phyloP scores from a whole-genome alignment of 1,284 basidiomycete species.

The Moesziomyces aphidis region DNA sequence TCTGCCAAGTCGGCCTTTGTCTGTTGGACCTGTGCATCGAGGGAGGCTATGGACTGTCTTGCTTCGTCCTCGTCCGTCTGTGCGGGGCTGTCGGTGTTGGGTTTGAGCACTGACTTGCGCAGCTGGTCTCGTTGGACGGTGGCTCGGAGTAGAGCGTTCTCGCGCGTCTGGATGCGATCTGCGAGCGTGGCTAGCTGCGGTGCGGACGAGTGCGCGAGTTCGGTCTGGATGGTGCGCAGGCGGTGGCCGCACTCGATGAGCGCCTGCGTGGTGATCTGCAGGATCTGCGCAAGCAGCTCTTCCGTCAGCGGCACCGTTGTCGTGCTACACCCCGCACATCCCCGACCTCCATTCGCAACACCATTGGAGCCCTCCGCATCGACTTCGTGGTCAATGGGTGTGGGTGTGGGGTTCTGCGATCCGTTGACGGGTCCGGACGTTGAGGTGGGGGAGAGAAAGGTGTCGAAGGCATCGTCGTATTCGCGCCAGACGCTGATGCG shows the following conservation, averaged over 20 bases:
- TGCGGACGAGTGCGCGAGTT: constrained; percentile 20
- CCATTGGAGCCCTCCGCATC: not conserved
- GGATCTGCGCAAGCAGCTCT: constrained; percentile 43
- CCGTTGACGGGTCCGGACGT: constrained; percentile 13
- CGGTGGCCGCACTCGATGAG: constrained; percentile 51
- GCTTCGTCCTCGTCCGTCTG: constrained; percentile 6
- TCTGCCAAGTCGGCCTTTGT: constrained; percentile 31
- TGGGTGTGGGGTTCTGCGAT: constrained; percentile 10
- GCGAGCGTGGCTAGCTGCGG: constrained; percentile 26
- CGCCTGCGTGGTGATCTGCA: constrained; percentile 50
- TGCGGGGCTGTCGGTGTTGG: not conserved
- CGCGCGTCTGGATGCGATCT: constrained; percentile 35
- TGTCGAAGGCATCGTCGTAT: constrained; percentile 54
- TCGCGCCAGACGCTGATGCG: constrained; percentile 48
- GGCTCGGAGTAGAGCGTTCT: constrained; percentile 35
- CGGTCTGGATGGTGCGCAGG: constrained; percentile 41
- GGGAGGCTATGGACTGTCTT: constrained; percentile 1
- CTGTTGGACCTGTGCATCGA: constrained; percentile 15
- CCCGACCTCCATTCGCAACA: not conserved
- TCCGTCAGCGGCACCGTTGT: constrained; percentile 25
- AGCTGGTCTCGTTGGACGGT: constrained; percentile 47
- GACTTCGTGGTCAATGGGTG: not conserved
- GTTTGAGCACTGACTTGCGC: constrained; percentile 18
- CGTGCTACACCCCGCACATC: constrained; percentile 30
- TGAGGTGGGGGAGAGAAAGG: constrained; percentile 18